These are phyloP conservation scores for Pseudocercospora cruenta DNA, from an alignment of 2,329 filamentous ascomycete genomes.

Conservation along the genomic window DNA sequence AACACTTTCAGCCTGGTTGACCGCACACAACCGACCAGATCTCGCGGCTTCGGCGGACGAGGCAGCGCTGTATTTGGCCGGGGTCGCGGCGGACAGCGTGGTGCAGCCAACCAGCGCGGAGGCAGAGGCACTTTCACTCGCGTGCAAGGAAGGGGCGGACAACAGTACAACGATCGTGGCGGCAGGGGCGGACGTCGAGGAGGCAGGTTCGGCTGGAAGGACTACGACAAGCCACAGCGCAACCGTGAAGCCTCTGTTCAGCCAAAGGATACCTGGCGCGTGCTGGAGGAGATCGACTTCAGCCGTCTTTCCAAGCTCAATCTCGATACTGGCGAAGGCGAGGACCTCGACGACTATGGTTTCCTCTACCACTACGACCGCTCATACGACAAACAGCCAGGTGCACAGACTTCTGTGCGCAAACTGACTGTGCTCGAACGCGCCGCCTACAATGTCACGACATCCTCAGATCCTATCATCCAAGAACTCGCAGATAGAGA, in stretches of 20 bases:
- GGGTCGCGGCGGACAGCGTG: conserved; percentile 65
- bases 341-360: conserved; percentile 92
- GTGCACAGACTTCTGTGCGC: conserved; percentile 79
- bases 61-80: conserved; percentile 88
- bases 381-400: conserved; percentile 87
- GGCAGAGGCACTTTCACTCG: conserved; percentile 75
- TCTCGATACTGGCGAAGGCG: conserved; percentile 89
- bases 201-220: conserved; percentile 95
- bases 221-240: conserved; percentile 96
- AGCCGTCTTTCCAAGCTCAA: conserved; percentile 94
- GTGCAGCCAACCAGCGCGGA: conserved; percentile 70
- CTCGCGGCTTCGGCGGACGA: conserved; percentile 78
- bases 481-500: conserved; percentile 95
- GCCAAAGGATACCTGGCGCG: conserved; percentile 92
- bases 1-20: conserved; percentile 97
- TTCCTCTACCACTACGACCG: conserved; percentile 99
- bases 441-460: conserved; percentile 97
- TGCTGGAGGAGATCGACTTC: conserved; percentile 98
- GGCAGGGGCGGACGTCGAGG: conserved; percentile 73
- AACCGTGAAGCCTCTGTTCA: conserved; percentile 96
- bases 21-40: conserved; percentile 85
- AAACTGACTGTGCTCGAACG: conserved; percentile 89
- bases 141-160: conserved; percentile 66
- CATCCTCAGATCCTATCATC: conserved; percentile 92
- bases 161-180: conserved; percentile 71